A percentile compares a stretch with the other conserved stretches of the same genome.
Conservation (phyloP, 1,284 basidiomycete species). For the Chalciporus sp. region DNA sequence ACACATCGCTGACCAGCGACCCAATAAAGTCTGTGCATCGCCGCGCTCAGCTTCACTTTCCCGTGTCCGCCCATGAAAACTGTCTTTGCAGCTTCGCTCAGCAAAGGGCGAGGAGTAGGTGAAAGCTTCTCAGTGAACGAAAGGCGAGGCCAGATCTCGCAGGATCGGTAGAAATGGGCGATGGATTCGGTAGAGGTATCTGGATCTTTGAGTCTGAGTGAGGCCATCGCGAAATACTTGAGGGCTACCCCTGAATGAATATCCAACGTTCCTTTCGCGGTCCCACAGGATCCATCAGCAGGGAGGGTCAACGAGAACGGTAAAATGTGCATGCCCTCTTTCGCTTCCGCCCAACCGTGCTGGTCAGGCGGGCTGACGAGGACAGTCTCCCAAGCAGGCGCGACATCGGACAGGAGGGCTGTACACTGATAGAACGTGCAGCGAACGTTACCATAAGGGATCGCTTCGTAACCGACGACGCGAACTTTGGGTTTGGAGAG, state of each 20-base stretch:
- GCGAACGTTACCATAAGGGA: slow-evolving; percentile 61
- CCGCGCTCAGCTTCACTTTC: slow-evolving; percentile 74
- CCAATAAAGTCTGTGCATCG: slow-evolving; percentile 79
- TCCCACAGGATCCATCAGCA: slow-evolving; percentile 56
- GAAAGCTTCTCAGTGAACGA: slow-evolving; percentile 68
- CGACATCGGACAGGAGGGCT: slow-evolving; percentile 58
- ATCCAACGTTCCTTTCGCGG: slow-evolving; percentile 70
- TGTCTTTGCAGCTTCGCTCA: slow-evolving; percentile 58
- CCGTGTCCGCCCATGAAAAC: slow-evolving; percentile 67
- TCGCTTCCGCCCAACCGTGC: slow-evolving; percentile 72
- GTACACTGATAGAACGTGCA: slow-evolving; percentile 88
- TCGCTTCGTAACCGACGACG: slow-evolving; percentile 86
- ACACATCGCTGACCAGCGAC: slow-evolving; percentile 85
- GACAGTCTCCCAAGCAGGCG: slow-evolving; percentile 46
- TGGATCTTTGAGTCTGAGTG: slow-evolving; percentile 67
- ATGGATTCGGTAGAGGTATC: slow-evolving; percentile 69
- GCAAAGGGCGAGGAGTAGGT: slow-evolving; percentile 62
- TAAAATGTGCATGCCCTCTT: slow-evolving; percentile 71
- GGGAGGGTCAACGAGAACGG: slow-evolving; percentile 84
- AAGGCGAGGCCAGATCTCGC: slow-evolving; percentile 83
- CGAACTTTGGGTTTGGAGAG: slow-evolving; percentile 83
- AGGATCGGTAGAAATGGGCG: slow-evolving; percentile 90
- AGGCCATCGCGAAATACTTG: slow-evolving; percentile 85
- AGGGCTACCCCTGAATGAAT: slow-evolving; percentile 65
- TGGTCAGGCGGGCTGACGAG: slow-evolving; percentile 59